A percentile compares a stretch with the other conserved stretches of the same genome.
phyloP scores from a whole-genome alignment of 2,329 filamentous ascomycete species.

The Geosmithia morbida region DNA sequence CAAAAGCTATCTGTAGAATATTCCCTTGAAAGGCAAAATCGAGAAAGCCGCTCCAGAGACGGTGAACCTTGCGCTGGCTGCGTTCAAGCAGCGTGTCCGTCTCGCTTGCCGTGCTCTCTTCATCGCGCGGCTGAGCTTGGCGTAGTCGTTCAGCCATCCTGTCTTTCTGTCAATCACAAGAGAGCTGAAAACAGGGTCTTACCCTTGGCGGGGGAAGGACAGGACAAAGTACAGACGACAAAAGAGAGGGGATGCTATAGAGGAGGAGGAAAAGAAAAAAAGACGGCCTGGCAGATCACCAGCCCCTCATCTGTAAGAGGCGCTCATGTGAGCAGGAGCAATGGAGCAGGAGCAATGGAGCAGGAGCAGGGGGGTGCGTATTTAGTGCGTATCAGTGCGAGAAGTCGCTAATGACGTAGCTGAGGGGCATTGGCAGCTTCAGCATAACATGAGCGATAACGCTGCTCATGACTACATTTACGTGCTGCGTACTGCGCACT shows the following conservation, averaged over 20 bases:
- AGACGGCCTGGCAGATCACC: not conserved
- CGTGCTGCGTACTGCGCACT: no score
- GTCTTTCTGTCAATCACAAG: no score
- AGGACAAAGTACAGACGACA: not conserved
- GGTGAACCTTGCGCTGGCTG: constrained; percentile 30
- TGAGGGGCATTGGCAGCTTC: no score
- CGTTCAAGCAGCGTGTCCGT: constrained; percentile 26
- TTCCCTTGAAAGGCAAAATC: constrained; percentile 65
- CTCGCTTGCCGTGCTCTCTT: constrained; percentile 21
- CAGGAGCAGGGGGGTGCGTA: no score
- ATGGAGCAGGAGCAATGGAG: no score
- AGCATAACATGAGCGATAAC: no score
- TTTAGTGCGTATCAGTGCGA: no score
- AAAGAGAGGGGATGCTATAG: not conserved
- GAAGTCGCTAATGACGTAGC: no score
- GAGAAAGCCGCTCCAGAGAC: constrained; percentile 47
- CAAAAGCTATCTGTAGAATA: constrained; percentile 62
- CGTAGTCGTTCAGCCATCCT: not conserved
- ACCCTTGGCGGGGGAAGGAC: no score
- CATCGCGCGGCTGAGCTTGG: constrained; percentile 11
- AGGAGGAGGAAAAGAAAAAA: not conserved
- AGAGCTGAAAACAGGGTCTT: no score
- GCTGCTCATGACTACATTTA: no score
- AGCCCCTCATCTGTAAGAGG: not conserved
- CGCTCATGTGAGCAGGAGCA: not conserved